Evolutionary conservation across 192 early-diverging fungal species (phyloP).

Genomic region (Entomortierella beljakovae): DNA sequence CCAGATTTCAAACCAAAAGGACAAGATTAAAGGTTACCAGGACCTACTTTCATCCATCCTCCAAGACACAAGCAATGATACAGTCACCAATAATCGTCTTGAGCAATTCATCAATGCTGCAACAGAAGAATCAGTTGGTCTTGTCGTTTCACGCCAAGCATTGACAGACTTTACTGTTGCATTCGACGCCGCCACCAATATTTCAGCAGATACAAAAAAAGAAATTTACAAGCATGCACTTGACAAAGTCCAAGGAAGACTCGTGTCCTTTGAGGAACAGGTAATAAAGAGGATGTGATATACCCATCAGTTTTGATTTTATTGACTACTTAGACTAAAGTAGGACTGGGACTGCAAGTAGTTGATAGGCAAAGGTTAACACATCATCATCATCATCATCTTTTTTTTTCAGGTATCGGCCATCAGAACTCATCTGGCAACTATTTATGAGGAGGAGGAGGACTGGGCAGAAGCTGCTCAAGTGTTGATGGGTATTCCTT

Average conservation of each 20-base stretch:
- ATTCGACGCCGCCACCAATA: constrained; percentile 62
- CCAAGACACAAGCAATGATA: constrained; percentile 2
- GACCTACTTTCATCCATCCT: constrained; percentile 45
- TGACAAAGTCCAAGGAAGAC: constrained; percentile 74
- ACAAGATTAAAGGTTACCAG: constrained; percentile 56
- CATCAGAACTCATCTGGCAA: constrained; percentile 81
- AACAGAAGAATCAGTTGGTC: constrained; percentile 74
- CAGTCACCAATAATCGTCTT: constrained; percentile 12
- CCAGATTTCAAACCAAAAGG: constrained; percentile 51
- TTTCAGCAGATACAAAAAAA: constrained; percentile 58
- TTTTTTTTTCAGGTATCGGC: constrained; percentile 81
- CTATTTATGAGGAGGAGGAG: constrained; percentile 76
- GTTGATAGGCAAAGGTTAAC: no score
- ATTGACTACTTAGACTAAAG: no score
- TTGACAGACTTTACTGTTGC: constrained; percentile 76
- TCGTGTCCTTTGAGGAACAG: constrained; percentile 88
- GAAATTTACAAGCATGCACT: constrained; percentile 75
- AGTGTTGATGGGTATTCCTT: constrained; percentile 87
- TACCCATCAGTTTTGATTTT: neutral
- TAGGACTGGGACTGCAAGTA: no score
- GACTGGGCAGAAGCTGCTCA: constrained; percentile 89
- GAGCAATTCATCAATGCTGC: constrained; percentile 67
- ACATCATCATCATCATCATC: no score
- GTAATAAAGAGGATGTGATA: constrained; percentile 50
- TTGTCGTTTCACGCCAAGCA: constrained; percentile 81